phyloP scores from a whole-genome alignment of 2,329 filamentous ascomycete genomes.

The Fusarium mexicanum region DNA sequence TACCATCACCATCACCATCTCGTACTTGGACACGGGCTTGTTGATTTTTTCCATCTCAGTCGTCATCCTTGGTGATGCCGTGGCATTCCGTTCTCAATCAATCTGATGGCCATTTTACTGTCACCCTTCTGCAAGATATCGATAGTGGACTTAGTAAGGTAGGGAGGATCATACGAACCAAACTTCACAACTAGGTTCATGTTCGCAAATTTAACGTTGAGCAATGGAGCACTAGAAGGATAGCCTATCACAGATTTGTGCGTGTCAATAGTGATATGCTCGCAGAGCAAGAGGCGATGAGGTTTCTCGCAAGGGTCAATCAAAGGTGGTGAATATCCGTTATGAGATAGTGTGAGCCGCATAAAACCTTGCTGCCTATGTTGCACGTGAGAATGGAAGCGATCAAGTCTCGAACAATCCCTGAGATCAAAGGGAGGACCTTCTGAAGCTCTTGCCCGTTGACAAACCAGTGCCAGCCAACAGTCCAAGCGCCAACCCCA shows the following conservation, averaged over 20 bases:
- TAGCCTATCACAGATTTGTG: not conserved
- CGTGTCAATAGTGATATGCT: not conserved
- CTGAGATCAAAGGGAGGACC: not conserved
- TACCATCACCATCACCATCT: not conserved
- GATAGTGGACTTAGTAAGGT: not conserved
- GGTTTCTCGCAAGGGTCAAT: not conserved
- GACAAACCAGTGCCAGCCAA: slow-evolving; percentile 13
- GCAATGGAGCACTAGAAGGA: not conserved
- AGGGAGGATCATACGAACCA: not conserved
- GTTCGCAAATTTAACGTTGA: slow-evolving; percentile 10
- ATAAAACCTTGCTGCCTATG: not conserved
- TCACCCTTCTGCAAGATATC: not conserved
- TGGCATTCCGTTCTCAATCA: not conserved
- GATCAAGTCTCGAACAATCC: not conserved
- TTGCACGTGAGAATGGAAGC: slow-evolving; percentile 15
- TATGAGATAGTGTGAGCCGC: not conserved
- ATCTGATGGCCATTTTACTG: not conserved
- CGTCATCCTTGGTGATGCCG: not conserved
- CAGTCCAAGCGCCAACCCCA: slow-evolving; percentile 33
- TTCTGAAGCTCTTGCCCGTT: slow-evolving; percentile 2
- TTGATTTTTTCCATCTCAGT: not conserved
- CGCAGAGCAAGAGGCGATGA: not conserved
- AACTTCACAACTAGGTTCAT: not conserved
- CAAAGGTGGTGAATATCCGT: not conserved
- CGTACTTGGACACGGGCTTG: not conserved